These are phyloP conservation scores for Annona cherimola DNA, from an alignment of 164 flowering plant species.

Conservation along the genomic window DNA sequence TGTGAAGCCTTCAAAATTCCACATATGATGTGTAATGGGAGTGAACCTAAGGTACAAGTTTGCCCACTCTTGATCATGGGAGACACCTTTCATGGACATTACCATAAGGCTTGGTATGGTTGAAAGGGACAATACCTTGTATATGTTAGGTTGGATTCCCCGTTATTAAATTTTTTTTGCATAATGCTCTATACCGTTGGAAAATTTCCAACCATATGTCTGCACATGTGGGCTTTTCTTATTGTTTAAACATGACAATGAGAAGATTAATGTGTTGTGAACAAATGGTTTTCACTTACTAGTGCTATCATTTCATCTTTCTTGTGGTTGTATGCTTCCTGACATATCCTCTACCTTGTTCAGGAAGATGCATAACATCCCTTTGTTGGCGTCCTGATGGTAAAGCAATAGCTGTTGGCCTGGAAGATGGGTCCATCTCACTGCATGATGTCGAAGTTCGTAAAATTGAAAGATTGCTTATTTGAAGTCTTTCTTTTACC, in stretches of 20 bases:
- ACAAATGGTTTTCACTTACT: no score
- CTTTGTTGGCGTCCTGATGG: conserved; percentile 99
- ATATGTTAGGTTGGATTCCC: no score
- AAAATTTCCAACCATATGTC: no score
- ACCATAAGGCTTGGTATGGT: no score
- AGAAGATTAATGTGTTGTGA: background rate
- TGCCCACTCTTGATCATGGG: no score
- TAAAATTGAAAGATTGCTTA: conserved; percentile 4
- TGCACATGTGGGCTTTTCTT: background rate
- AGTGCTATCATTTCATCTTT: no score
- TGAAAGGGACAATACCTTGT: no score
- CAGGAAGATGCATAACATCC: conserved; percentile 72
- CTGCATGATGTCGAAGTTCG: conserved; percentile 89
- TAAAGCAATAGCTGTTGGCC: conserved; percentile 88
- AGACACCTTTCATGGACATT: no score
- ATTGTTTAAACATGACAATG: no score
- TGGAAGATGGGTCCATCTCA: conserved; percentile 85
- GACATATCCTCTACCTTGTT: conserved; percentile 7
- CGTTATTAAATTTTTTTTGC: background rate
- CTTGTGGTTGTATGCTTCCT: conserved; percentile 1
- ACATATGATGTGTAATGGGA: no score
- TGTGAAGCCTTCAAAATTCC: no score
- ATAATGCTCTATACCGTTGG: background rate
- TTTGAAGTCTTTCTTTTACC: conserved; percentile 1
- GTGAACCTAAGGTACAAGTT: no score